Evolutionary conservation across 805 yeast species (phyloP).

Genomic region (Teunomyces lycoperdinae): DNA sequence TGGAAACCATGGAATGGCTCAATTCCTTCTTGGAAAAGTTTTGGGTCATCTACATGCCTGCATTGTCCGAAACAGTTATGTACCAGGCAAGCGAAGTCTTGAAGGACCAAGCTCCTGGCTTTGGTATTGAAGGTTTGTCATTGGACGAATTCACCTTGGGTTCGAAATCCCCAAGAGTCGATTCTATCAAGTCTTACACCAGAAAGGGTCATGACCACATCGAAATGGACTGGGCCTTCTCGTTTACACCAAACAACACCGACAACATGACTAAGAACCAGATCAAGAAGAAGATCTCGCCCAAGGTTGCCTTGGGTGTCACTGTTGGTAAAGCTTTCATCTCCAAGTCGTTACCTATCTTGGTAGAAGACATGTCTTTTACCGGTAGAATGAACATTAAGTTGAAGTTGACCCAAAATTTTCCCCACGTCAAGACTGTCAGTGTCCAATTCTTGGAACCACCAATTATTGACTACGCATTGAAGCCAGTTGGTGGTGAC

Average conservation of each 20-base stretch:
- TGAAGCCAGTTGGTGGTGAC: conserved; percentile 88
- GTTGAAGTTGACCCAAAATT: conserved; percentile 56
- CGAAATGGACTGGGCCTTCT: conserved; percentile 84
- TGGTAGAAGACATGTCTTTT: conserved; percentile 78
- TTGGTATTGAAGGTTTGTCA: conserved; percentile 71
- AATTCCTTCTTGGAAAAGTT: conserved; percentile 74
- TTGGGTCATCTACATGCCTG: conserved; percentile 90
- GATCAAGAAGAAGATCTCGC: conserved; percentile 66
- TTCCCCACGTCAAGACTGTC: conserved; percentile 77
- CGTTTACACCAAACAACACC: conserved; percentile 77
- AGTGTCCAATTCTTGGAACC: conserved; percentile 74
- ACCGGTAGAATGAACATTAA: conserved; percentile 67
- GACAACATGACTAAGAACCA: conserved; percentile 81
- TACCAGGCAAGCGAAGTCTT: conserved; percentile 64
- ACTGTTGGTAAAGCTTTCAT: conserved; percentile 79
- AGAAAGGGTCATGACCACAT: conserved; percentile 62
- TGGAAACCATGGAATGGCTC: conserved; percentile 80
- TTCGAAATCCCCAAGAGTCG: conserved; percentile 73
- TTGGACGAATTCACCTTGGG: conserved; percentile 80
- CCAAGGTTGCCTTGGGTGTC: conserved; percentile 78
- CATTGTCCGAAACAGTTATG: conserved; percentile 70
- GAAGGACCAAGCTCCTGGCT: conserved; percentile 75
- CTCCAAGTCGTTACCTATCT: conserved; percentile 70
- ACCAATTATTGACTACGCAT: conserved; percentile 72
- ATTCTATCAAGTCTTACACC: conserved; percentile 69